Base-by-base conservation (phyloP, 441 rosid genomes). In the Capsella rubella region DNA sequence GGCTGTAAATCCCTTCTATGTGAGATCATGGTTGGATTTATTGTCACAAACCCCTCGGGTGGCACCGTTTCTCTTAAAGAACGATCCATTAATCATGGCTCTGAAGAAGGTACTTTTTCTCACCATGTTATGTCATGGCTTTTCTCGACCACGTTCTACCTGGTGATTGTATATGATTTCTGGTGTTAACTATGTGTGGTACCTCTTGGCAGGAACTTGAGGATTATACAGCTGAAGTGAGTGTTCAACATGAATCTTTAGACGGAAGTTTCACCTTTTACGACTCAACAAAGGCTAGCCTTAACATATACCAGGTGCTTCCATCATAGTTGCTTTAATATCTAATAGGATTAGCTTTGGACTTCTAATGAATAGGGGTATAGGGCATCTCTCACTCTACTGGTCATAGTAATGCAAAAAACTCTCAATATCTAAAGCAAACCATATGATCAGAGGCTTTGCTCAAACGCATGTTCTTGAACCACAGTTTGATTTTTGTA, bases 181-280 rank as follows among this genome's bases (percentile, higher is more conserved):
- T 59, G 58, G 63, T 71, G 69, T 31, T 64, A 57, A 74, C 49
- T 69, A 39, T 8, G 10, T 50, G 71, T 51, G 12, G 47, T 54
- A 27, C 52, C 25, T 40, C 12, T 65, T 75, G 66, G 75, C 93
- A 95, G 99, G 99, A 95, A 85, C 78, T 95, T 78, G 89, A 84
- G 12, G 93, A 84, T 74, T 92, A 91, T 73, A 86, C 85, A 14
- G 87, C 86, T 28, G 96, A 91, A 77, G 93, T 91, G 53, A 86
- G 67, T 37, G 76, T 86, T 73, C 99, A 92, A 70, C 89, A 91
- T 70, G 99, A 92, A 82, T 82, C 81, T 55, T 85, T 90, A 40
- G 98, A 95, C 65, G 98, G 91, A 76, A 87, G 81, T 75, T 91
- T 95, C 82, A 92, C 98, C 31, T 90, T 95, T 86, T 95, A 95